These are phyloP conservation scores for Sporisorium iseilematis-ciliati DNA, from an alignment of 1,284 basidiomycete species.

Conservation along the genomic window DNA sequence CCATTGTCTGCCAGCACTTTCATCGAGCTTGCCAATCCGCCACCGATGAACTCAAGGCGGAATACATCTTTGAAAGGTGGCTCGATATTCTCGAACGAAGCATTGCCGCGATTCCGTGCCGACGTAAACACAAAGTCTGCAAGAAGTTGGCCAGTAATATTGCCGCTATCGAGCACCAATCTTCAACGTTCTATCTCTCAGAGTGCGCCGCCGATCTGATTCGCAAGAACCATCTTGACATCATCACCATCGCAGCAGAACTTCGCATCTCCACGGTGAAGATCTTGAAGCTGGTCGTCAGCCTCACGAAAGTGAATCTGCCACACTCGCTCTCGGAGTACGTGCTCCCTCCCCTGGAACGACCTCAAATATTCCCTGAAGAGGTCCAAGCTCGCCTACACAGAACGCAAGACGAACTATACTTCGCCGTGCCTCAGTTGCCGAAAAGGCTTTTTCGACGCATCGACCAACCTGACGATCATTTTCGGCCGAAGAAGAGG, in stretches of 20 bases:
- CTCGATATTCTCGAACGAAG: slow-evolving; percentile 4
- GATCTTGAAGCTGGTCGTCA: slow-evolving; percentile 16
- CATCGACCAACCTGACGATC: slow-evolving; percentile 7
- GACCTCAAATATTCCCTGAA: neutral
- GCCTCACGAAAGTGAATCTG: neutral
- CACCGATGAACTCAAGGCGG: slow-evolving; percentile 11
- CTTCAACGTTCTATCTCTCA: neutral
- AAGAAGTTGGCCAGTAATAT: slow-evolving; percentile 4
- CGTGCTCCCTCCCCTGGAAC: neutral
- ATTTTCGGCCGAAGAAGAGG: slow-evolving; percentile 14
- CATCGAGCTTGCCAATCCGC: slow-evolving; percentile 18
- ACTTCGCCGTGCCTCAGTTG: neutral
- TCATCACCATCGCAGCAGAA: slow-evolving; percentile 24
- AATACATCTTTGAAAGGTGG: slow-evolving; percentile 34
- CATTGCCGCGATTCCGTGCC: slow-evolving; percentile 7
- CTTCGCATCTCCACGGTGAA: slow-evolving; percentile 26
- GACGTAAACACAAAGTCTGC: slow-evolving; percentile 24
- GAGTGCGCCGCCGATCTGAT: slow-evolving; percentile 4
- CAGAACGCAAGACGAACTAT: neutral
- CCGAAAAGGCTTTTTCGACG: slow-evolving; percentile 42
- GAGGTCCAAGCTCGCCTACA: neutral
- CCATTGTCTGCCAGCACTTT: slow-evolving; percentile 22
- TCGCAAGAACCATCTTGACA: slow-evolving; percentile 4
- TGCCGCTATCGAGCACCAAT: slow-evolving; percentile 3
- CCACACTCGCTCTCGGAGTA: neutral